These are phyloP conservation scores for Lippia alba DNA, from an alignment of 305 asterid species.

Conservation along the genomic window DNA sequence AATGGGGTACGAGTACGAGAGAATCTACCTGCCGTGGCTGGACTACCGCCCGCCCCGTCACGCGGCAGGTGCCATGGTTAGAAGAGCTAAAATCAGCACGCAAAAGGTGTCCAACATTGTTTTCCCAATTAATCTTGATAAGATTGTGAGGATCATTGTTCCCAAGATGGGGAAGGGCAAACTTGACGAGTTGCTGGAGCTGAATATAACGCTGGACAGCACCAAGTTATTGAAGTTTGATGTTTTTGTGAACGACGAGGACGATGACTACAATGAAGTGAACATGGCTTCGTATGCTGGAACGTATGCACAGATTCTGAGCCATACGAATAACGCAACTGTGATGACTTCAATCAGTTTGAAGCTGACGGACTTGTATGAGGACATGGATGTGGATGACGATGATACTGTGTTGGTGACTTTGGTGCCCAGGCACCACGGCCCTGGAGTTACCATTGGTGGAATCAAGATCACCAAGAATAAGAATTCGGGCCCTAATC, in stretches of 20 bases:
- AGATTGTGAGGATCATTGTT: background rate
- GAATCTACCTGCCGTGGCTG: constrained; percentile 10
- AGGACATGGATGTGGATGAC: constrained; percentile 33
- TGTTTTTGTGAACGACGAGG: background rate
- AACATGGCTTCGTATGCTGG: constrained; percentile 51
- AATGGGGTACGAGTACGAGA: constrained; percentile 18
- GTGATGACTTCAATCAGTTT: constrained; percentile 20
- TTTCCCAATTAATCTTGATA: background rate
- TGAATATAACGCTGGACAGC: background rate
- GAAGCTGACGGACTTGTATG: constrained; percentile 33
- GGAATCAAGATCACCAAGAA: constrained; percentile 42
- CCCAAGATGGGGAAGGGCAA: background rate
- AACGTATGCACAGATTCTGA: constrained; percentile 55
- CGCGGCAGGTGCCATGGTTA: background rate
- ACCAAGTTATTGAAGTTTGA: background rate
- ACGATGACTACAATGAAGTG: constrained; percentile 41
- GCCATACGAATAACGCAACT: constrained; percentile 27
- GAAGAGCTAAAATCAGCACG: background rate
- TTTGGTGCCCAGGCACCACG: constrained; percentile 33
- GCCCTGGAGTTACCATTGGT: constrained; percentile 44
- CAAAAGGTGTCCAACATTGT: background rate
- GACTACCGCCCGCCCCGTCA: background rate
- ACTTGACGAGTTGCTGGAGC: background rate
- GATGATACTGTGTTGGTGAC: constrained; percentile 34
- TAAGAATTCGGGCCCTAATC: no score